Evolutionary conservation across 306 rosid species (phyloP), one percentile per base, ranked within the genome.

Genomic region (Quercus rubra): DNA sequence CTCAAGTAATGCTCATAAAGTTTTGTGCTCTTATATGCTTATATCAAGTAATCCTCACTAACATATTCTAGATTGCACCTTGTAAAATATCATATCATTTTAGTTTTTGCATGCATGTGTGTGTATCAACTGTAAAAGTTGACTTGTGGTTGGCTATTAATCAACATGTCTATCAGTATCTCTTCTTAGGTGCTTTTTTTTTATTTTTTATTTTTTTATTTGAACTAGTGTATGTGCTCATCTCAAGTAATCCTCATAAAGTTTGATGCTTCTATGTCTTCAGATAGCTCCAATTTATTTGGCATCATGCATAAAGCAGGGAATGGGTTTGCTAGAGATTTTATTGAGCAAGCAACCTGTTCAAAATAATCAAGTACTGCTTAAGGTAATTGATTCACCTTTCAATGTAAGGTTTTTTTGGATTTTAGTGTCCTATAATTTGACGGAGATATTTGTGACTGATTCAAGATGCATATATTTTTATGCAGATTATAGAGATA

Each of bases 301-400:
- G n/a, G n/a, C n/a, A n/a, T n/a, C n/a, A n/a, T n/a, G n/a, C n/a
- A n/a, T n/a, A n/a, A n/a, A n/a, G n/a, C n/a, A n/a, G n/a, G n/a
- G n/a, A n/a, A n/a, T n/a, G n/a, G n/a, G n/a, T n/a, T n/a, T n/a
- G n/a, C n/a, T n/a, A n/a, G n/a, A n/a, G 88, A 89, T 88, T 78
- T 81, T 90, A 56, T 79, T 95, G 83, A 85, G 77, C 76, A 89
- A 87, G 84, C 95, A 92, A 88, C 86, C 97, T 72, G 90, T 86
- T 87, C 95, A 90, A 70, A 90, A 79, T 46, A 91, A 89, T 81
- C 90, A 87, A 59, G 30, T 72, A 68, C 84, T 95, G 78, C 97
- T 95, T 74, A 95, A 95, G 97, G 99, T 95, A 67, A 69, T 78
- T 56, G n/a, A n/a, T n/a, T n/a, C n/a, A n/a, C n/a, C n/a, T n/a